A percentile compares a stretch with the other conserved stretches of the same genome.
These are phyloP conservation scores for Ophiocordyceps camponoti-saundersi DNA, from an alignment of 2,329 filamentous ascomycete genomes.

Conservation along the genomic window DNA sequence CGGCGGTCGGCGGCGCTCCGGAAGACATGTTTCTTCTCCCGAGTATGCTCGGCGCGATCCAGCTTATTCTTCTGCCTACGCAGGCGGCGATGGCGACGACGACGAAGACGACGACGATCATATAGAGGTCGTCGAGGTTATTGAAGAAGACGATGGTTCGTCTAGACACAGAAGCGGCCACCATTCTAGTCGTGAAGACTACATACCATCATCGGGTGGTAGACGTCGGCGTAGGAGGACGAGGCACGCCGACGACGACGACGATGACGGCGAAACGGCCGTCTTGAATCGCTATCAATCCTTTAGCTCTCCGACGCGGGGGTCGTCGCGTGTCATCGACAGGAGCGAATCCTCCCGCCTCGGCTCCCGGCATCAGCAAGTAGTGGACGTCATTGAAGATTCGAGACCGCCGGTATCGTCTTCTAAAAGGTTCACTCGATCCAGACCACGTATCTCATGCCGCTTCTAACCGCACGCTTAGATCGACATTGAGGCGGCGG, in stretches of 20 bases:
- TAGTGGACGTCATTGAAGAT: constrained; percentile 14
- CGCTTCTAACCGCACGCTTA: background rate
- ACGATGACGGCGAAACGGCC: constrained; percentile 9
- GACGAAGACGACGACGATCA: constrained; percentile 1
- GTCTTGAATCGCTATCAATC: constrained; percentile 8
- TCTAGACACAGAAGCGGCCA: constrained; percentile 3
- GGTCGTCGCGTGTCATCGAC: constrained; percentile 11
- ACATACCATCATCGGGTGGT: constrained; percentile 9
- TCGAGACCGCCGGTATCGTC: constrained; percentile 17
- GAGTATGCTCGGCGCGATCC: constrained; percentile 2
- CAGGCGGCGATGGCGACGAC: background rate
- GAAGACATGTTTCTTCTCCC: constrained; percentile 5
- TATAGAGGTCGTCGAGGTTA: constrained; percentile 13
- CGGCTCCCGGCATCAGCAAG: constrained; percentile 7
- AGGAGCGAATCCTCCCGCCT: constrained; percentile 13
- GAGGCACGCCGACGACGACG: constrained; percentile 1
- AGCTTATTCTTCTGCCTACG: constrained; percentile 1
- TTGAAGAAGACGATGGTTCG: constrained; percentile 5
- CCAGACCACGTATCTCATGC: background rate
- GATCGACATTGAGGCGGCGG: constrained; percentile 2
- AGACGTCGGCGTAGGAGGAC: constrained; percentile 8
- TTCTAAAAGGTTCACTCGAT: constrained; percentile 11
- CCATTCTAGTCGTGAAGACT: constrained; percentile 11
- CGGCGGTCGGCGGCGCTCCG: constrained; percentile 1
- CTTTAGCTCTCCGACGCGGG: constrained; percentile 11